Percentiles rank a stretch among this genome's conserved stretches.
Evolutionary conservation across 306 rosid species (phyloP).

Genomic region (Canavalia gladiata): DNA sequence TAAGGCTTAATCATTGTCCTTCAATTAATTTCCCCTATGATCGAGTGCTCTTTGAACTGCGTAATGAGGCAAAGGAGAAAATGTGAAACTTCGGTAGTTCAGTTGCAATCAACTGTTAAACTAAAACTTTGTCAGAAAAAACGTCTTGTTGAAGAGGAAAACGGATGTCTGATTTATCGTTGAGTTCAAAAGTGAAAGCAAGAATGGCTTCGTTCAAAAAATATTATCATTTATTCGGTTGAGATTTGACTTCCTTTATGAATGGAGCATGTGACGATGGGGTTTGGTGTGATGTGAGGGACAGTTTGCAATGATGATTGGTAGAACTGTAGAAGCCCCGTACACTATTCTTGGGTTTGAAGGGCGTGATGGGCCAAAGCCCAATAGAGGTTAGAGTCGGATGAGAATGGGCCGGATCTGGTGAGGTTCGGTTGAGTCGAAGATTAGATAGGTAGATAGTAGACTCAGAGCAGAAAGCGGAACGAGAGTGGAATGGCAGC

Average conservation of each 20-base stretch:
- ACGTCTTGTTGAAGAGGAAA: neutral
- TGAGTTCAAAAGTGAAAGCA: too few species aligned
- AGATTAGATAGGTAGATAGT: neutral
- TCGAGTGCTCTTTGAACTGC: neutral
- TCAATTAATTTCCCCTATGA: neutral
- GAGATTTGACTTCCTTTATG: too few species aligned
- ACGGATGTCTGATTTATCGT: too few species aligned
- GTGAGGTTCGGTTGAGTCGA: too few species aligned
- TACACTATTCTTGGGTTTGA: neutral
- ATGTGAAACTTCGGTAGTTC: neutral
- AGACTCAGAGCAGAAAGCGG: neutral
- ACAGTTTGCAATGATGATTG: too few species aligned
- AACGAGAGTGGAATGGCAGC: constrained; percentile 3
- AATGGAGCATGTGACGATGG: too few species aligned
- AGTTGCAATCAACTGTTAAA: neutral
- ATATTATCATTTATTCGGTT: too few species aligned
- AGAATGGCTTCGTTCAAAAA: too few species aligned
- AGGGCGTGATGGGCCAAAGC: neutral
- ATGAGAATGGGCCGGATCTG: constrained; percentile 16
- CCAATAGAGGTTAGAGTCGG: too few species aligned
- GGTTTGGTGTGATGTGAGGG: too few species aligned
- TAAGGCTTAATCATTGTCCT: neutral
- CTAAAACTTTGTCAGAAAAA: neutral
- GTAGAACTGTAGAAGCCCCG: too few species aligned
- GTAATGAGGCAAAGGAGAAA: neutral